Conservation (phyloP, 257 asterid species). For the Anisodus acutangulus region DNA sequence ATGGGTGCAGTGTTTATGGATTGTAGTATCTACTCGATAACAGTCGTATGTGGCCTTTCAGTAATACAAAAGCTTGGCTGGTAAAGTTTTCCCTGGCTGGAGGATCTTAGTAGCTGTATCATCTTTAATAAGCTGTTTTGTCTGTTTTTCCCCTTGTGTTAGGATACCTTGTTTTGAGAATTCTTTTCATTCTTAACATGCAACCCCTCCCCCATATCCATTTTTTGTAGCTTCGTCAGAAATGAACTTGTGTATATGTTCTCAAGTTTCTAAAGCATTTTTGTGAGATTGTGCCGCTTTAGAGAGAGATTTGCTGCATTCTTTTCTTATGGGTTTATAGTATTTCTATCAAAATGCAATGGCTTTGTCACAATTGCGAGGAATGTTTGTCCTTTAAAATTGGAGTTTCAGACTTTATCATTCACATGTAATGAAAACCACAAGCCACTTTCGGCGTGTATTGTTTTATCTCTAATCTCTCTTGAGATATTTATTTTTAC, state of each 20-base stretch:
- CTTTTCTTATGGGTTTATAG: not conserved
- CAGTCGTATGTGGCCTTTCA: slow-evolving; percentile 60
- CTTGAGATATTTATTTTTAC: too few species aligned
- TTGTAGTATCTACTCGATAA: slow-evolving; percentile 60
- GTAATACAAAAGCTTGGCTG: slow-evolving; percentile 45
- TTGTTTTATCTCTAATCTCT: too few species aligned
- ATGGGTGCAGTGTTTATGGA: slow-evolving; percentile 72
- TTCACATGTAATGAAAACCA: too few species aligned
- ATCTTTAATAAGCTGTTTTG: not conserved
- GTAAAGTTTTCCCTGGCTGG: slow-evolving; percentile 31
- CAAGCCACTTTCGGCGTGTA: too few species aligned
- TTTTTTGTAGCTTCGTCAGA: slow-evolving; percentile 15
- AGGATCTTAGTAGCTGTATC: slow-evolving; percentile 3
- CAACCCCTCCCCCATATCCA: not conserved
- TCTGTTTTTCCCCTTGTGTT: not conserved
- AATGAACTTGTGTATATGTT: not conserved
- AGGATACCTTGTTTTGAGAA: slow-evolving; percentile 1
- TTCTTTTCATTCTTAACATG: not conserved
- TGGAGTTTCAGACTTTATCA: too few species aligned
- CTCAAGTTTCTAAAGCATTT: not conserved
- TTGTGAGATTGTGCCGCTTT: too few species aligned
- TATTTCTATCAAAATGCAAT: not conserved
- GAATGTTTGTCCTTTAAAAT: too few species aligned
- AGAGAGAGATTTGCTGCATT: not conserved
- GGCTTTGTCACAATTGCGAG: too few species aligned